phyloP scores from a whole-genome alignment of 495 filamentous ascomycete genomes.

The Glutinoglossum americanum region DNA sequence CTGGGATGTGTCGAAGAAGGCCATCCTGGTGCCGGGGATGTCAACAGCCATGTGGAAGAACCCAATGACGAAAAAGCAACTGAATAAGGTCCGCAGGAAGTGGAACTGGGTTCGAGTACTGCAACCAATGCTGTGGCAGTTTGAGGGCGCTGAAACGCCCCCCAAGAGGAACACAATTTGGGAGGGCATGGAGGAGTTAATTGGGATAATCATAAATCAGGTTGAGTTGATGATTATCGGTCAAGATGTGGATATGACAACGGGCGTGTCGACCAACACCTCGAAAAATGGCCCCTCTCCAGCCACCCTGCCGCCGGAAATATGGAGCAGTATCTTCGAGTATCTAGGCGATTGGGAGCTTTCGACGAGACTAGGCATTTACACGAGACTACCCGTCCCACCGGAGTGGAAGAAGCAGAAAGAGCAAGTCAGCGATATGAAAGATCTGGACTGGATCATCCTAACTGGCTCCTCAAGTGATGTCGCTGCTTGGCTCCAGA shows the following conservation, averaged over 20 bases:
- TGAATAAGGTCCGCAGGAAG: slow-evolving; percentile 53
- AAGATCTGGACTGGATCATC: slow-evolving; percentile 58
- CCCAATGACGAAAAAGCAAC: slow-evolving; percentile 61
- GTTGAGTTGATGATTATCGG: slow-evolving; percentile 38
- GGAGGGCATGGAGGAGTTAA: slow-evolving; percentile 42
- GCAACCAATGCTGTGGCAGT: slow-evolving; percentile 52
- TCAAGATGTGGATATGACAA: slow-evolving; percentile 31
- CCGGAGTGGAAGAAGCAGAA: slow-evolving; percentile 37
- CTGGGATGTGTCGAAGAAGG: slow-evolving; percentile 69
- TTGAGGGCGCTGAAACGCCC: slow-evolving; percentile 24
- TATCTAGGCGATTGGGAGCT: slow-evolving; percentile 77
- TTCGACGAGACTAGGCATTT: slow-evolving; percentile 56
- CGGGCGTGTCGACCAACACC: slow-evolving; percentile 11
- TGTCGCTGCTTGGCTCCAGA: slow-evolving; percentile 40
- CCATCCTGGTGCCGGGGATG: slow-evolving; percentile 67
- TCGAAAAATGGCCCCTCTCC: slow-evolving; percentile 8
- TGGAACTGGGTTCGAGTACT: slow-evolving; percentile 65
- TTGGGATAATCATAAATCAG: slow-evolving; percentile 44
- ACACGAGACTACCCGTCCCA: slow-evolving; percentile 51
- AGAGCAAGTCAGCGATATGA: slow-evolving; percentile 22
- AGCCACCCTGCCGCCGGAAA: slow-evolving; percentile 44
- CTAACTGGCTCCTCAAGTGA: slow-evolving; percentile 45
- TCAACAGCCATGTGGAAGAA: slow-evolving; percentile 67
- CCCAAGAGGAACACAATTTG: slow-evolving; percentile 30
- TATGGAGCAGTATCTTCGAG: slow-evolving; percentile 77